These are phyloP conservation scores for Fusarium mundagurra DNA, from an alignment of 2,329 filamentous ascomycete species.

Conservation along the genomic window DNA sequence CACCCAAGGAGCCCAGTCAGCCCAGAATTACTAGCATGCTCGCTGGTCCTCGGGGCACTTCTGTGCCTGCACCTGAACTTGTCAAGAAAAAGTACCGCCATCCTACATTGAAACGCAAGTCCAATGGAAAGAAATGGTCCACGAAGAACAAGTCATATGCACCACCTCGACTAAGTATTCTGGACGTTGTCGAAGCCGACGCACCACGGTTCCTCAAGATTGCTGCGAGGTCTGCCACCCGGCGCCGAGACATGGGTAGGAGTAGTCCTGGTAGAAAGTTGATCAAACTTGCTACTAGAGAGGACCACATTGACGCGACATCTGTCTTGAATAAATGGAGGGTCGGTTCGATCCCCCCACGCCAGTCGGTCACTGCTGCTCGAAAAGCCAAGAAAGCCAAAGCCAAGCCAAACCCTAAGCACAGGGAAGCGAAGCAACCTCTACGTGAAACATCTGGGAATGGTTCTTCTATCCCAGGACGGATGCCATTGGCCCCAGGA, in stretches of 20 bases:
- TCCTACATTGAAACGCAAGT: conserved; percentile 1
- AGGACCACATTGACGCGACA: conserved; percentile 67
- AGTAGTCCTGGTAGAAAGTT: conserved; percentile 64
- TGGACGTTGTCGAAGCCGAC: conserved; percentile 65
- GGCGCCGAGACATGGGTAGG: conserved; percentile 60
- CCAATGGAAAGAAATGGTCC: conserved; percentile 6
- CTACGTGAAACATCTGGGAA: conserved; percentile 41
- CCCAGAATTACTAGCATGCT: conserved; percentile 47
- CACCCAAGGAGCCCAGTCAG: conserved; percentile 39
- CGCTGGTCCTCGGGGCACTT: conserved; percentile 4
- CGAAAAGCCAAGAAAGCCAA: conserved; percentile 23
- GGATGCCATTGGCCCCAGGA: not conserved
- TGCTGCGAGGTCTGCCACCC: conserved; percentile 66
- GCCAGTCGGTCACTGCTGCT: conserved; percentile 45
- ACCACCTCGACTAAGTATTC: conserved; percentile 65
- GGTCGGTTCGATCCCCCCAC: conserved; percentile 60
- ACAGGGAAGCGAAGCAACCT: conserved; percentile 16
- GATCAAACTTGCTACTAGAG: conserved; percentile 69
- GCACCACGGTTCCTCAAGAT: conserved; percentile 69
- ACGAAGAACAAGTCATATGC: conserved; percentile 7
- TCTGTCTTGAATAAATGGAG: conserved; percentile 66
- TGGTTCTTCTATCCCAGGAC: conserved; percentile 4
- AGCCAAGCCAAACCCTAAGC: conserved; percentile 8
- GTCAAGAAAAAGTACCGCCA: conserved; percentile 34
- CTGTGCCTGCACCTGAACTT: conserved; percentile 10